Evolutionary conservation across 257 asterid genomes (phyloP).

Genomic region (Mentha longifolia): DNA sequence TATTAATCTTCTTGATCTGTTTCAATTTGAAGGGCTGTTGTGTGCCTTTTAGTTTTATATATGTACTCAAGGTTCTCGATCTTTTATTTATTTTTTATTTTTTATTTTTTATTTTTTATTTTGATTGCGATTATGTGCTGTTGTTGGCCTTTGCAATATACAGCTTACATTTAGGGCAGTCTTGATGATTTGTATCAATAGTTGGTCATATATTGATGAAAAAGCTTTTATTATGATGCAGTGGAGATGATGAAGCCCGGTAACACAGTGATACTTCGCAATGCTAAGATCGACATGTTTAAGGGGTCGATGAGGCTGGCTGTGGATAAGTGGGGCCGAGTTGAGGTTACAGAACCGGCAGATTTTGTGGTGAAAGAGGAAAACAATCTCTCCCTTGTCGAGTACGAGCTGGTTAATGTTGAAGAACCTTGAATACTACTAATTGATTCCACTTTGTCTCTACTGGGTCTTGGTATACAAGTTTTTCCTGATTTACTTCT

Average conservation of each 20-base stretch:
- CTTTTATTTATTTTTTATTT: background rate
- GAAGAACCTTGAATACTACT: conserved; percentile 58
- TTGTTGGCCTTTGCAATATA: background rate
- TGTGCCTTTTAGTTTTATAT: background rate
- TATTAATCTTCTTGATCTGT: conserved; percentile 2
- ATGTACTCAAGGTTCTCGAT: background rate
- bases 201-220: conserved; percentile 11
- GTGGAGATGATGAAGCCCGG: conserved; percentile 73
- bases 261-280: conserved; percentile 61
- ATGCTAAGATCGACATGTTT: conserved; percentile 83
- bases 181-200: background rate
- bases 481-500: conserved; percentile 38
- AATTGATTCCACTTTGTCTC: conserved; percentile 34
- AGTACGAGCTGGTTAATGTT: conserved; percentile 78
- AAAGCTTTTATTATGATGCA: conserved; percentile 38
- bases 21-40: background rate
- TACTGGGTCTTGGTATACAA: conserved; percentile 55
- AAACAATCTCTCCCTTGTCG: conserved; percentile 74
- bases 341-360: conserved; percentile 73
- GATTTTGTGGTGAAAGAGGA: conserved; percentile 72
- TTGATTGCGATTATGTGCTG: background rate
- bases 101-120: background rate
- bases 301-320: conserved; percentile 83
- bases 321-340: conserved; percentile 84
- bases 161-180: background rate